These are phyloP conservation scores for Aspergillus felis DNA, from an alignment of 2,329 filamentous ascomycete genomes.

Conservation along the genomic window DNA sequence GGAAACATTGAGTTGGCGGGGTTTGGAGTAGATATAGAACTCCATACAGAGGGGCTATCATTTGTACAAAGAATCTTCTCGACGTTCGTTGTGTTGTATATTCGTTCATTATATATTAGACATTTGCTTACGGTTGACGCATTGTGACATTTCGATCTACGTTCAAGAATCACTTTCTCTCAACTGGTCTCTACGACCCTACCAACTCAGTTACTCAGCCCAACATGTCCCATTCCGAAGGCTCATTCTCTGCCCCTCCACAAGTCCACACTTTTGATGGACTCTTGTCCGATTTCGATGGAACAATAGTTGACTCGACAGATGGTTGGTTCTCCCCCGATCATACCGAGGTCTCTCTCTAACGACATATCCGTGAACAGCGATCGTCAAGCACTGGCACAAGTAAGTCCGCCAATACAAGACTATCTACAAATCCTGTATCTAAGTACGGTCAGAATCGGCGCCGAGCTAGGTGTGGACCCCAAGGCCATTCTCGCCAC, in stretches of 20 bases:
- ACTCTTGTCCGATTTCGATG: slow-evolving; percentile 47
- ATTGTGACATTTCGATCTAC: no score
- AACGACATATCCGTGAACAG: slow-evolving; percentile 48
- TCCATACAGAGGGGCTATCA: no score
- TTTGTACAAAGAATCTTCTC: no score
- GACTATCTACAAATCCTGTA: not conserved
- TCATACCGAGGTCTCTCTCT: slow-evolving; percentile 26
- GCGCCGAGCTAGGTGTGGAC: slow-evolving; percentile 76
- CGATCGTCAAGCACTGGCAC: slow-evolving; percentile 64
- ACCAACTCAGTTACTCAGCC: slow-evolving; percentile 6
- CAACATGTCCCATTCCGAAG: slow-evolving; percentile 29
- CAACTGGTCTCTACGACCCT: not conserved
- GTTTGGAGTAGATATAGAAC: not conserved
- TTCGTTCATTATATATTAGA: no score
- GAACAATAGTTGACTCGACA: slow-evolving; percentile 47
- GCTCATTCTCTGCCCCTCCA: slow-evolving; percentile 39
- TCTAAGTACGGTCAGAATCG: slow-evolving; percentile 39
- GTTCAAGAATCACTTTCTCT: not conserved
- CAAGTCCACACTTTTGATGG: slow-evolving; percentile 39
- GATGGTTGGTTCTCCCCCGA: slow-evolving; percentile 29
- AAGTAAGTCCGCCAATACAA: slow-evolving; percentile 40
- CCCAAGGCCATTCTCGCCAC: slow-evolving; percentile 82
- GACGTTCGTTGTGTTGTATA: no score
- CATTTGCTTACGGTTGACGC: no score
- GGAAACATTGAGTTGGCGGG: not conserved